A percentile compares a stretch with the other conserved stretches of the same genome.
These are phyloP conservation scores for Penicillium sclerotigenum DNA, from an alignment of 2,329 filamentous ascomycete genomes.

Conservation along the genomic window DNA sequence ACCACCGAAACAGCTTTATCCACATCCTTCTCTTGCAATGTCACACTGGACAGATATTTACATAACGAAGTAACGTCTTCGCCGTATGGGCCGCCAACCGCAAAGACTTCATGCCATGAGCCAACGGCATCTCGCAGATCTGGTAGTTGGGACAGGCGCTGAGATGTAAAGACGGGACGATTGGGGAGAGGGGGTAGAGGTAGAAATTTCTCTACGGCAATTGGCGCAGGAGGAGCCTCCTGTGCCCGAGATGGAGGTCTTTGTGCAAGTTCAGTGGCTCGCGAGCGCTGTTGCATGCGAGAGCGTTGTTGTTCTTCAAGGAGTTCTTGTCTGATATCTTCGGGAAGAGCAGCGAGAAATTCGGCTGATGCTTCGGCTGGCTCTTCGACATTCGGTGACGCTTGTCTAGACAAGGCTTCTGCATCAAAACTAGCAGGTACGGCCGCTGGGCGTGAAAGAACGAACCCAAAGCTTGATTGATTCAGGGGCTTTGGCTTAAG, in stretches of 20 bases:
- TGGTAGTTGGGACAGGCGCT: conserved; percentile 51
- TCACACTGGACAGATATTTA: conserved; percentile 68
- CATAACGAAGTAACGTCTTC: conserved; percentile 74
- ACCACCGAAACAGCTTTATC: conserved; percentile 68
- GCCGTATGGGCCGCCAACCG: conserved; percentile 69
- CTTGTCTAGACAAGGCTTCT: conserved; percentile 17
- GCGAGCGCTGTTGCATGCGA: conserved; percentile 57
- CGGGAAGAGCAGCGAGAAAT: conserved; percentile 78
- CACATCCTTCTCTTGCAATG: conserved; percentile 73
- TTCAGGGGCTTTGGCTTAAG: conserved; percentile 52
- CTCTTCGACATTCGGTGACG: conserved; percentile 31
- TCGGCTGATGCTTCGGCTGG: conserved; percentile 56
- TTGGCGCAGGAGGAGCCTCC: conserved; percentile 15
- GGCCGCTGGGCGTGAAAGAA: conserved; percentile 35
- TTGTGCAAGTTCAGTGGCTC: conserved; percentile 44
- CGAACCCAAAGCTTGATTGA: conserved; percentile 76
- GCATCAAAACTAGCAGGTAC: conserved; percentile 13
- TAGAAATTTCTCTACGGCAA: conserved; percentile 25
- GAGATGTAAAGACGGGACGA: conserved; percentile 61
- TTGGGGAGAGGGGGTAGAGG: conserved; percentile 49
- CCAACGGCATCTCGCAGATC: conserved; percentile 73
- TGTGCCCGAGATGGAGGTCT: conserved; percentile 16
- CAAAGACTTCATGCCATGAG: conserved; percentile 73
- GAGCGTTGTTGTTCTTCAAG: conserved; percentile 67
- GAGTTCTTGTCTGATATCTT: conserved; percentile 74